Evolutionary conservation across 805 yeast genomes (phyloP).

Genomic region (Suhomyces xylopsoci): DNA sequence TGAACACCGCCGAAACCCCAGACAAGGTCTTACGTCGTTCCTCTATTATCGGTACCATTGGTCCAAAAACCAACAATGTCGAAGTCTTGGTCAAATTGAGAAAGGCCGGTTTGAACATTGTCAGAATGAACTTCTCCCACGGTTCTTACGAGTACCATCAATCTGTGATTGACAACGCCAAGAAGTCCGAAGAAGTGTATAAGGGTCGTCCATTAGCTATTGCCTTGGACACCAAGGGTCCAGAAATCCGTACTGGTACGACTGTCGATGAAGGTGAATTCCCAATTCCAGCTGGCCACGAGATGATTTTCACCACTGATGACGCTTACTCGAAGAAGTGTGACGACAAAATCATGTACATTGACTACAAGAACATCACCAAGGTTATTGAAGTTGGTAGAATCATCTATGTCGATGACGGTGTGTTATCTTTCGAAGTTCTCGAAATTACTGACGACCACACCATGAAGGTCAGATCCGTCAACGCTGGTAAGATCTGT

Average conservation of each 20-base stretch:
- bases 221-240: constrained; percentile 99
- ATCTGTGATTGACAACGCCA: constrained; percentile 92
- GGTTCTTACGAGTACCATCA: constrained; percentile 98
- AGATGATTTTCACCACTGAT: constrained; percentile 91
- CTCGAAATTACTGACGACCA: constrained; percentile 72
- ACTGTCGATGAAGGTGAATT: constrained; percentile 77
- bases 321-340: constrained; percentile 67
- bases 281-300: constrained; percentile 82
- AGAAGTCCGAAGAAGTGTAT: constrained; percentile 85
- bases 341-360: constrained; percentile 78
- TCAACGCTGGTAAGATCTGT: constrained; percentile 93
- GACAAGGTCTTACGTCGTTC: constrained; percentile 85
- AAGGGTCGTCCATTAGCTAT: constrained; percentile 97
- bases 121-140: constrained; percentile 98
- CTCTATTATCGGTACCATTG: constrained; percentile 97
- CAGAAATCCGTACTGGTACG: constrained; percentile 98
- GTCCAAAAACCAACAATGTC: constrained; percentile 93
- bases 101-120: constrained; percentile 97
- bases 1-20: constrained; percentile 72
- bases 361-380: constrained; percentile 96
- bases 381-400: constrained; percentile 86
- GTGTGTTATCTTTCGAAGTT: constrained; percentile 94
- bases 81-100: constrained; percentile 83
- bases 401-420: constrained; percentile 94
- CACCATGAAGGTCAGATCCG: constrained; percentile 82